A percentile compares a stretch with the other conserved stretches of the same genome.
phyloP scores from a whole-genome alignment of 1,284 basidiomycete genomes.

The Austroboletus novae-zelandiae region DNA sequence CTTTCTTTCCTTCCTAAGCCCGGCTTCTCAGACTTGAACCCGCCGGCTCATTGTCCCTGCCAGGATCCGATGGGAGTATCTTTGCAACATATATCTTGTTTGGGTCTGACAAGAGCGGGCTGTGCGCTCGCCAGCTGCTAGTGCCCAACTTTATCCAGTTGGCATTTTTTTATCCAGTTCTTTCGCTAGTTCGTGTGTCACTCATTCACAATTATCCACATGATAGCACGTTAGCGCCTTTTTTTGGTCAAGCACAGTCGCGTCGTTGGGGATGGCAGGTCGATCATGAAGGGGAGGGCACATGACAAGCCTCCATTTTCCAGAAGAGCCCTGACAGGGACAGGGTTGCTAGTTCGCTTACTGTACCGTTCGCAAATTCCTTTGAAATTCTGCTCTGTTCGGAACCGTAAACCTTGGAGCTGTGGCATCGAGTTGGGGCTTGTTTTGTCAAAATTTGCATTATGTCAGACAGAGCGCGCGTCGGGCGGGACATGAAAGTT shows the following conservation, averaged over 20 bases:
- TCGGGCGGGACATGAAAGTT: background rate
- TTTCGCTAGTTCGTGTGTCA: background rate
- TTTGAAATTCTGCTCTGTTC: background rate
- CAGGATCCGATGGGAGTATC: constrained; percentile 2
- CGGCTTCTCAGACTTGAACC: constrained; percentile 10
- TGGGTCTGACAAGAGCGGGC: background rate
- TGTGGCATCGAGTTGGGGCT: background rate
- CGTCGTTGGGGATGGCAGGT: constrained; percentile 6
- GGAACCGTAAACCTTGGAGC: background rate
- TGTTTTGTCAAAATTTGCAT: constrained; percentile 4
- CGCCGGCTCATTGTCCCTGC: background rate
- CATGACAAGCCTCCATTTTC: constrained; percentile 21
- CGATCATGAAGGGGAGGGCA: constrained; percentile 25
- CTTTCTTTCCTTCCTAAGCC: background rate
- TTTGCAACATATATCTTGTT: background rate
- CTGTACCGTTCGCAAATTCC: background rate
- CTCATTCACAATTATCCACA: background rate
- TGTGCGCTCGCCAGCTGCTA: background rate
- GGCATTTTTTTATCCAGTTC: background rate
- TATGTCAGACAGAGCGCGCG: background rate
- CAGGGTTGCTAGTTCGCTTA: background rate
- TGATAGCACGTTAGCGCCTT: background rate
- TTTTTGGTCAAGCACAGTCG: constrained; percentile 3
- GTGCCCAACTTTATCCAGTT: background rate
- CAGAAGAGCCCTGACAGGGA: constrained; percentile 1